Percentiles rank a stretch among this genome's conserved stretches.
These are phyloP conservation scores for Eudorina sp. DNA, from an alignment of 139 green algal genomes.

Conservation along the genomic window DNA sequence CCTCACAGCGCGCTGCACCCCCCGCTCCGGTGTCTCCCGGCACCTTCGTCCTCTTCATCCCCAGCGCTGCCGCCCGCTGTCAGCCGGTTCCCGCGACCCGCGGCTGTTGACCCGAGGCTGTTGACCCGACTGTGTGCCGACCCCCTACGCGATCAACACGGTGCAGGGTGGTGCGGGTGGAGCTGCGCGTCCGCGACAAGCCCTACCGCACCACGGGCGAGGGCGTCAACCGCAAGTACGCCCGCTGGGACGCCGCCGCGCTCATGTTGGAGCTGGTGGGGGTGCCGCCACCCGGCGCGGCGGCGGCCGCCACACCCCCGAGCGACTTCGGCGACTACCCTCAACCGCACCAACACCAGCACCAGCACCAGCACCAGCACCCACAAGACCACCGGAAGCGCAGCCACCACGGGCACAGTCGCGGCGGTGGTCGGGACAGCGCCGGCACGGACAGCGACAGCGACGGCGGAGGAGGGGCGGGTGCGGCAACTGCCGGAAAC, in stretches of 20 bases:
- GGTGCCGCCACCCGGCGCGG: neutral
- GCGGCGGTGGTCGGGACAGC: too few species aligned
- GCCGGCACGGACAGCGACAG: conserved; percentile 27
- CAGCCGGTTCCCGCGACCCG: too few species aligned
- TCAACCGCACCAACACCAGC: too few species aligned
- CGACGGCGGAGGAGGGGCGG: neutral
- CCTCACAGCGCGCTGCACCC: too few species aligned
- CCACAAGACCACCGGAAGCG: neutral
- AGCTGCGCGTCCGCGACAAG: conserved; percentile 23
- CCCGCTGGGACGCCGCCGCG: neutral
- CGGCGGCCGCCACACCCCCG: too few species aligned
- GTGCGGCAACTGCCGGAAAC: neutral
- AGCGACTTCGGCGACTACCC: neutral
- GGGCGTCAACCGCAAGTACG: neutral
- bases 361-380: neutral
- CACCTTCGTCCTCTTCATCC: too few species aligned
- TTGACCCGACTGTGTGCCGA: too few species aligned
- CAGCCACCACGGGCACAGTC: too few species aligned
- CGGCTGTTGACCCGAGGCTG: too few species aligned
- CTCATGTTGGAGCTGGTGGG: conserved; percentile 22
- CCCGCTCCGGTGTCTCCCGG: too few species aligned
- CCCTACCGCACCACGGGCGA: neutral
- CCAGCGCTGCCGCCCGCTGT: too few species aligned
- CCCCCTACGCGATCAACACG: too few species aligned
- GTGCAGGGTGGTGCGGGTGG: neutral